These are phyloP conservation scores for Ormosia emarginata DNA, from an alignment of 306 rosid species.

Conservation along the genomic window DNA sequence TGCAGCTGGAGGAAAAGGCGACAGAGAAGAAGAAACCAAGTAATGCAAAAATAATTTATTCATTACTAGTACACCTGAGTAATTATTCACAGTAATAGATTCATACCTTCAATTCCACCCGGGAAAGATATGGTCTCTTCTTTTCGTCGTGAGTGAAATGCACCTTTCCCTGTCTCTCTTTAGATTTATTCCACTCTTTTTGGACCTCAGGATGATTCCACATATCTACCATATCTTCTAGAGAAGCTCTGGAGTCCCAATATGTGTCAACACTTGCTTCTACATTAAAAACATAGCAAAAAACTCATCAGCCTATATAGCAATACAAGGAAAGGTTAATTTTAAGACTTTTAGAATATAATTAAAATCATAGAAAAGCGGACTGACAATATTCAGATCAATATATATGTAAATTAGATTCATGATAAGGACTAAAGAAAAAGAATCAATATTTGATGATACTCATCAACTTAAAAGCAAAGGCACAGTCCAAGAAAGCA, in stretches of 20 bases:
- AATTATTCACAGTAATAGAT: background rate
- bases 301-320: constrained; percentile 11
- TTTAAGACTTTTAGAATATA: background rate
- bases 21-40: background rate
- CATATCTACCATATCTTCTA: constrained; percentile 81
- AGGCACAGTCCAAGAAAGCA: background rate
- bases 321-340: background rate
- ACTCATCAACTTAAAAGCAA: background rate
- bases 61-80: background rate
- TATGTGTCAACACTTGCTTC: constrained; percentile 32
- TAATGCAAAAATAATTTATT: background rate
- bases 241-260: constrained; percentile 70
- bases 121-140: constrained; percentile 67
- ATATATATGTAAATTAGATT: background rate
- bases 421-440: background rate
- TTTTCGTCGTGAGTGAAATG: constrained; percentile 59
- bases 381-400: background rate
- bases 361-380: background rate
- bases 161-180: constrained; percentile 60
- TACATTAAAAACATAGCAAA: constrained; percentile 10
- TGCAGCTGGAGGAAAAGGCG: background rate
- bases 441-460: background rate
- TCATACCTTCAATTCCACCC: constrained; percentile 74
- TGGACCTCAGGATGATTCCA: constrained; percentile 73
- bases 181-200: constrained; percentile 63